Conservation (phyloP, 257 asterid species). For the Ilex asprella region DNA sequence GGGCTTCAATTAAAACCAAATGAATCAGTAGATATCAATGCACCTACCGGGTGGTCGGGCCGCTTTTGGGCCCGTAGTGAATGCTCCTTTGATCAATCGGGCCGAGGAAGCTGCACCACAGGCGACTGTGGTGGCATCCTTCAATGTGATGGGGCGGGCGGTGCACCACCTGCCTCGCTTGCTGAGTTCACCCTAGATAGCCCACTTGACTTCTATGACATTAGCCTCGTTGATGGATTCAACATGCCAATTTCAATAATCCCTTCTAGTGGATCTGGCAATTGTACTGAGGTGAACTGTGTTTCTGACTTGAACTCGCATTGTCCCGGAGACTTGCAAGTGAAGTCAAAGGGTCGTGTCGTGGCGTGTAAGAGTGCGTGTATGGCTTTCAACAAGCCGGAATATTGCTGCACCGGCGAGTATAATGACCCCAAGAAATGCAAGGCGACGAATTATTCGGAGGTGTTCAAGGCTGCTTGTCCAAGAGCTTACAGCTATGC, state of each 20-base stretch:
- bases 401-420: slow-evolving; percentile 52
- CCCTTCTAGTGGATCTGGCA: slow-evolving; percentile 41
- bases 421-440: slow-evolving; percentile 42
- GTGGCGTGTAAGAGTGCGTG: slow-evolving; percentile 66
- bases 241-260: slow-evolving; percentile 37
- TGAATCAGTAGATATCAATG: slow-evolving; percentile 9
- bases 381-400: slow-evolving; percentile 35
- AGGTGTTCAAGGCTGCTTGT: slow-evolving; percentile 48
- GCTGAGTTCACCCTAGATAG: slow-evolving; percentile 63
- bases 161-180: slow-evolving; percentile 57
- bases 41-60: slow-evolving; percentile 76
- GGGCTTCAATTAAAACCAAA: slow-evolving; percentile 36
- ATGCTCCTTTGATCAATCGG: slow-evolving; percentile 50
- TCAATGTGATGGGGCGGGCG: slow-evolving; percentile 45
- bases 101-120: slow-evolving; percentile 47
- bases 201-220: slow-evolving; percentile 54
- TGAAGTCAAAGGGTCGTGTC: slow-evolving; percentile 19
- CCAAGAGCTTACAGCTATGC: slow-evolving; percentile 60
- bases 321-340: slow-evolving; percentile 44
- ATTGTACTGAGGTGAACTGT: slow-evolving; percentile 40
- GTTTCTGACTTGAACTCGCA: slow-evolving; percentile 25
- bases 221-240: slow-evolving; percentile 56
- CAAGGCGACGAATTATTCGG: slow-evolving; percentile 44
- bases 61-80: slow-evolving; percentile 65
- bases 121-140: slow-evolving; percentile 55